phyloP scores from a whole-genome alignment of 2,329 filamentous ascomycete species.

The Colletotrichum endophyticum region DNA sequence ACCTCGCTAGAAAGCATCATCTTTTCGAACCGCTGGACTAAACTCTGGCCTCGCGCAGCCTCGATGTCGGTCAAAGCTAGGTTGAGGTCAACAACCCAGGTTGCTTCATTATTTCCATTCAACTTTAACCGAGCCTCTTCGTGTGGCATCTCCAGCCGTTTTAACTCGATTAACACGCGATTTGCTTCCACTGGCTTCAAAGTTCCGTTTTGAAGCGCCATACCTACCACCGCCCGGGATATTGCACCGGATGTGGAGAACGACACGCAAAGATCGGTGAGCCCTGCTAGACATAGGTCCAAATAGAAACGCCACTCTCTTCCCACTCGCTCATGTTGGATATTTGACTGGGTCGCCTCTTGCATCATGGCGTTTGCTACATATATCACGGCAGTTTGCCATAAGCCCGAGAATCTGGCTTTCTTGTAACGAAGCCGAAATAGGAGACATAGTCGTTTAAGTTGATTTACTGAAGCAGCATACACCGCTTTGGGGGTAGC shows the following conservation, averaged over 20 bases:
- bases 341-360: not conserved
- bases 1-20: not conserved
- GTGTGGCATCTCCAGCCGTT: not conserved
- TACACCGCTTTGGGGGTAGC: slow-evolving; percentile 1
- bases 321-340: not conserved
- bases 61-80: not conserved
- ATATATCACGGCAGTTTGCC: slow-evolving; percentile 1
- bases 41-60: not conserved
- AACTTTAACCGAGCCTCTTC: not conserved
- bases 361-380: slow-evolving; percentile 1
- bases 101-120: not conserved
- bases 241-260: not conserved
- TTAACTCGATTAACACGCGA: not conserved
- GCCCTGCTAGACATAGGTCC: not conserved
- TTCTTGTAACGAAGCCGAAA: not conserved
- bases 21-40: not conserved
- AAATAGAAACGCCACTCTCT: not conserved
- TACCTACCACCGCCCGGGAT: not conserved
- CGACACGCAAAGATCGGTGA: not conserved
- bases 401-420: not conserved
- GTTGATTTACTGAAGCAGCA: not conserved
- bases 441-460: not conserved
- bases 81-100: not conserved
- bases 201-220: not conserved
- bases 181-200: not conserved